A percentile compares a stretch with the other conserved stretches of the same genome.
These are phyloP conservation scores for Podila verticillata DNA, from an alignment of 192 early-diverging fungal genomes.

Conservation along the genomic window DNA sequence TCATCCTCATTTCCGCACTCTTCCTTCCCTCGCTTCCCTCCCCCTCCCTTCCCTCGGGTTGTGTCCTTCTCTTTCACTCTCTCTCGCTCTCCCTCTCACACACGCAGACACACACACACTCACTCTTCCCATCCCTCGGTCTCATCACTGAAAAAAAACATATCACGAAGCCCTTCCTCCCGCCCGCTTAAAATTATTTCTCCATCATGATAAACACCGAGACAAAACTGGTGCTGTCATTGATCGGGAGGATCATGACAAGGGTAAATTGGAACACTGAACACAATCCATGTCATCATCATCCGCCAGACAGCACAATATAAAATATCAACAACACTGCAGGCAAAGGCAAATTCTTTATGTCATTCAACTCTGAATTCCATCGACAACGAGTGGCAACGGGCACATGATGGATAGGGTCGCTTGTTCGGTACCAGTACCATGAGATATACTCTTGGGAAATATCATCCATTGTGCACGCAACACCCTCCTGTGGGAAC, in stretches of 20 bases:
- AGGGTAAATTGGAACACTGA: slow-evolving; percentile 21
- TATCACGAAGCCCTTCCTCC: neutral
- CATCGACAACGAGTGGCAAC: no score
- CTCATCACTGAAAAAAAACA: no score
- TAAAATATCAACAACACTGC: no score
- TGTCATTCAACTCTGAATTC: no score
- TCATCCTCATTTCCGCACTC: neutral
- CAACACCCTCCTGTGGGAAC: no score
- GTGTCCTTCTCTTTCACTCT: neutral
- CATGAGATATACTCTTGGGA: no score
- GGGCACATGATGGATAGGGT: no score
- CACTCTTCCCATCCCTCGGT: neutral
- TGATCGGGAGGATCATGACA: slow-evolving; percentile 44
- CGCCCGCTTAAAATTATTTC: neutral
- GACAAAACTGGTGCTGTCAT: slow-evolving; percentile 37
- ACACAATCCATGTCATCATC: neutral
- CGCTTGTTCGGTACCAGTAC: no score
- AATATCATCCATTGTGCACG: no score
- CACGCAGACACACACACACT: neutral
- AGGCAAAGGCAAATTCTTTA: no score
- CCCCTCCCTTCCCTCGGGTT: neutral
- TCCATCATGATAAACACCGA: slow-evolving; percentile 36
- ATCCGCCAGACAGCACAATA: neutral
- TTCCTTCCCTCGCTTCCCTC: neutral
- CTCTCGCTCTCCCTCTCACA: neutral